Conservation (phyloP, 139 green algal genomes). For the Coccomyxa sp. region DNA sequence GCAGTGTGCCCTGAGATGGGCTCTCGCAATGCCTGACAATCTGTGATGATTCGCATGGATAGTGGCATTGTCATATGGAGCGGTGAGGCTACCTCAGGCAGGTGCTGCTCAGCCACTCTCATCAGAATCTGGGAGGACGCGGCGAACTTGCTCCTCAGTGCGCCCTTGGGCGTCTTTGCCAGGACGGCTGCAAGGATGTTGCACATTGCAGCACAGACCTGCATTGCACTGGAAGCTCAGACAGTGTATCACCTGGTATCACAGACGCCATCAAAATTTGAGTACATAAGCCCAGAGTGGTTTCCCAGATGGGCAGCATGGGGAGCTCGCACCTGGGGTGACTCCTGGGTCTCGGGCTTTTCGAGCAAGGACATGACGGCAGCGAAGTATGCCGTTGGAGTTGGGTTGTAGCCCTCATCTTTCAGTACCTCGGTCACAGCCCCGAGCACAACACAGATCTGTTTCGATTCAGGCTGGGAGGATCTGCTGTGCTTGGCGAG, state of each 20-base stretch:
- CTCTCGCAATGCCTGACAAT: not conserved
- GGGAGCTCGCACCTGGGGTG: slow-evolving; percentile 27
- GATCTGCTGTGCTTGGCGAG: slow-evolving; percentile 42
- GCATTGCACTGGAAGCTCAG: too few relatives aligned
- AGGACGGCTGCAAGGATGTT: slow-evolving; percentile 56
- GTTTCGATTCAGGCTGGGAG: slow-evolving; percentile 60
- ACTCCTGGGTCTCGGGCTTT: slow-evolving; percentile 38
- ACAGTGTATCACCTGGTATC: too few relatives aligned
- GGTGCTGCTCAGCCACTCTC: slow-evolving; percentile 37
- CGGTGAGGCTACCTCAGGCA: slow-evolving; percentile 9
- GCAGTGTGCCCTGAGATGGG: not conserved
- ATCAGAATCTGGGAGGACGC: slow-evolving; percentile 35
- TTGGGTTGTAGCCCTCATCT: slow-evolving; percentile 50
- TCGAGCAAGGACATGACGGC: slow-evolving; percentile 77
- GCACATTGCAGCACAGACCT: not conserved
- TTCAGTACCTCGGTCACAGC: slow-evolving; percentile 64
- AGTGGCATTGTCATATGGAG: not conserved
- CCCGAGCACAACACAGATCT: slow-evolving; percentile 60
- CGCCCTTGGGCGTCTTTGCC: slow-evolving; percentile 41
- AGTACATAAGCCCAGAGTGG: not conserved
- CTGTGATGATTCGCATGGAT: not conserved
- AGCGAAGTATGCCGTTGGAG: slow-evolving; percentile 75
- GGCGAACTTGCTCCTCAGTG: slow-evolving; percentile 57
- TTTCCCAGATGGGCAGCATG: not conserved
- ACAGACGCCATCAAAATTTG: too few relatives aligned